phyloP scores from a whole-genome alignment of 306 rosid species.

The Vachellia pachyceras region DNA sequence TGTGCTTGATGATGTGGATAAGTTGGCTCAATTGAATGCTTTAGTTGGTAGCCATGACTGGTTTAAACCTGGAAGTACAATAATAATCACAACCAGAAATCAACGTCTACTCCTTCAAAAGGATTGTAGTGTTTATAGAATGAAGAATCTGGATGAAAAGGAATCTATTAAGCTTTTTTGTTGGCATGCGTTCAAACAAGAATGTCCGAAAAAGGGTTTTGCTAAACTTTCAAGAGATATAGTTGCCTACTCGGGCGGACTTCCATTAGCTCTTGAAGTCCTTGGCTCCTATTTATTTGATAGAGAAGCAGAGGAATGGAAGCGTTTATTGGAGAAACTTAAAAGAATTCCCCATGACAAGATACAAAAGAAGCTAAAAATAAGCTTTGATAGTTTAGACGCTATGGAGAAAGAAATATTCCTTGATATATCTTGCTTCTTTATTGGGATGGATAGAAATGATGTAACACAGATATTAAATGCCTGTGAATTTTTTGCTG shows the following conservation, averaged over 20 bases:
- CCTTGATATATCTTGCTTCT: background rate
- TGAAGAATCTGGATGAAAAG: background rate
- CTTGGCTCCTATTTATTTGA: background rate
- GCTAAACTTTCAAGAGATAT: background rate
- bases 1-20: background rate
- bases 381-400: too few relatives aligned
- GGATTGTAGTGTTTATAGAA: background rate
- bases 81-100: background rate
- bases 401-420: background rate
- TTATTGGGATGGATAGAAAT: background rate
- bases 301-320: background rate
- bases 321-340: background rate
- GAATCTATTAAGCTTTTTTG: background rate
- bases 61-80: background rate
- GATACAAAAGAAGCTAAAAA: background rate
- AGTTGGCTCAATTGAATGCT: background rate
- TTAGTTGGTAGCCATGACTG: background rate
- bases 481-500: background rate
- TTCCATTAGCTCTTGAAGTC: background rate
- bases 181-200: background rate
- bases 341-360: background rate
- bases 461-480: background rate
- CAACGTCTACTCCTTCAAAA: background rate
- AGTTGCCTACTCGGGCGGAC: background rate
- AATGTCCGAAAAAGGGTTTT: background rate